Base-by-base conservation (phyloP, 148 eudicot genomes). In the Silene uniflora region DNA sequence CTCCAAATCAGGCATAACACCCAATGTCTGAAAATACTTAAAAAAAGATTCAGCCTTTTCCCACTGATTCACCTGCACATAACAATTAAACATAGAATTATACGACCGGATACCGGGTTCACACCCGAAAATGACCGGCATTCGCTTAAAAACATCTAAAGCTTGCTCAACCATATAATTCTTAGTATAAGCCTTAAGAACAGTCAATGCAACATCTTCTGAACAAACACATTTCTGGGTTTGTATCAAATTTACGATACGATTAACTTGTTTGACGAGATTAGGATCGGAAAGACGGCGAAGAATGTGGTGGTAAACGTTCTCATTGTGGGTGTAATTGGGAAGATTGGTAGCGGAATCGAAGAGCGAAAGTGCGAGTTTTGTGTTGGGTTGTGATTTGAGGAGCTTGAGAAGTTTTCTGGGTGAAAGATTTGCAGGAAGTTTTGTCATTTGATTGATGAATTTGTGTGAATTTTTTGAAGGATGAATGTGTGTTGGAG, bases 301-400 rank as follows among this genome's bases (percentile, higher is more conserved):
- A 82, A 93, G 90, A 71, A 91, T 83, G 87, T 91, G 91, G 81
- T 81, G 89, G 88, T 77, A 88, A 77, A 91, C 75, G 73, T 76
- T 49, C 74, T 87, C 55, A 18, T 80, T 63, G 78, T 76, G 92
- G 49, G 83, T 54, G 83, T 75, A 90, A 73, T 55, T 61, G 1
- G 84, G 88, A 65, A 75, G 84, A 35, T 69, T 67, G 35, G 79
- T 79, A 7, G 91, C 89, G 18, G 89, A 74, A 78, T 86, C 77
- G 85, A 92, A 92, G 44, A 90, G 81, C 55, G 86, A 83, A 81
- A 92, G 88, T 0, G 97, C 93, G 39, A 78, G n/a, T 22, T 29
- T 73, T 27, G 84, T 59, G 78, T 75, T 77, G 64, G 81, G 85
- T 44, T 89, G 87, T 67, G 91, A 82, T 84, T 90, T 90, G 73